A percentile compares a stretch with the other conserved stretches of the same genome.
Conservation (phyloP, 73 alveolate species). For the Tetrahymena elliotti region DNA sequence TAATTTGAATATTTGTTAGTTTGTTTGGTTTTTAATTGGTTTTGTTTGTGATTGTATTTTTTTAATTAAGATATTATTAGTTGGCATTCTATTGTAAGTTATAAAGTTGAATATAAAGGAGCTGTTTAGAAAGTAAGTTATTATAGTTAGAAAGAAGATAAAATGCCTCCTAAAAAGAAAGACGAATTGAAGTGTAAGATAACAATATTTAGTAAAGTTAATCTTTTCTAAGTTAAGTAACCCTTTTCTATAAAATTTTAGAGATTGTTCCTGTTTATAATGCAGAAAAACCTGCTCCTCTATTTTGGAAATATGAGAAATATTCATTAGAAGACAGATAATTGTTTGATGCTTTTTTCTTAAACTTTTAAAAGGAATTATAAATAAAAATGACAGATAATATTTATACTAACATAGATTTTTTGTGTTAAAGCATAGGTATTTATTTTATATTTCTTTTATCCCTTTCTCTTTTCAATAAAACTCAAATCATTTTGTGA, state of each 20-base stretch:
- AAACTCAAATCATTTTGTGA: background rate
- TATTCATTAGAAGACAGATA: background rate
- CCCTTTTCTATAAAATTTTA: background rate
- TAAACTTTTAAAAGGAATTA: background rate
- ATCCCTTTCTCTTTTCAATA: background rate
- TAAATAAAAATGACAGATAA: background rate
- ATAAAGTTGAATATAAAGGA: background rate
- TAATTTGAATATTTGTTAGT: no score
- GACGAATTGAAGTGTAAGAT: background rate
- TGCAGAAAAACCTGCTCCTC: background rate
- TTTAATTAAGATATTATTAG: background rate
- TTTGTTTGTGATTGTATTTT: background rate
- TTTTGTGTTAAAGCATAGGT: background rate
- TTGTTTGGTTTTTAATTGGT: background rate
- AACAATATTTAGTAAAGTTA: background rate
- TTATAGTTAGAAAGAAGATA: background rate
- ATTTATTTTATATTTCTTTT: background rate
- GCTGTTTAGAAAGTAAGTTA: background rate
- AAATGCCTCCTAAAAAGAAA: background rate
- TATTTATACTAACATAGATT: background rate
- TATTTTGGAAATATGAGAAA: background rate
- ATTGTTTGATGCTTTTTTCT: background rate
- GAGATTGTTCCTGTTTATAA: background rate
- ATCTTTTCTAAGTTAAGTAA: background rate
- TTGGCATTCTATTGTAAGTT: background rate